Evolutionary conservation across 352 stramenopile species (phyloP), one percentile per base, ranked within the genome.

Genomic region (Pythium phragmiticola): DNA sequence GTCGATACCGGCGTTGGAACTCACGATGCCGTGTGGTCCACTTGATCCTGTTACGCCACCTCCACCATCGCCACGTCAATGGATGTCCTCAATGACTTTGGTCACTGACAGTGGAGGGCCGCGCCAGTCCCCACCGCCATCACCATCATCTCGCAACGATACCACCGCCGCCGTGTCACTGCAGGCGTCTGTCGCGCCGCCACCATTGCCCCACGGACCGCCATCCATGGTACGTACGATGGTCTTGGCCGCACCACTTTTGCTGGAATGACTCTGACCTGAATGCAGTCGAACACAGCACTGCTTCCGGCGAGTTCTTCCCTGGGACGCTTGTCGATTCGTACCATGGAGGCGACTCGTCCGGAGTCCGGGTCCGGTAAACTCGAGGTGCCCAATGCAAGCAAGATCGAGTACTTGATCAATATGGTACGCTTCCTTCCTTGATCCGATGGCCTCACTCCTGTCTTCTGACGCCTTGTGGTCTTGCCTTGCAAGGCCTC

Each of bases 361-460:
- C 43, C 65, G 9, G 53, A 3, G 4, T 5, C 36, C 13, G 50
- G 48, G 12, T 26, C 33, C 8, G 34, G 51, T 7, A 71, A 71
- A 21, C 13, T 56, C 23, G 49, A 39, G n/a, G 19, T 30, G 13
- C 33, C 21, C 11, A n/a, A 23, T 23, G 36, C 46, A 16, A 36
- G 33, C 26, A 68, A 41, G 14, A 42, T 39, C 26, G 67, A 79
- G 46, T 85, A 63, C 65, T 61, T 80, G 60, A 75, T 85, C 68
- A 79, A 72, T 30, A 80, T 82, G 76, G 75, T 84, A 59, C 60
- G 66, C 23, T 28, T 21, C 19, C 4, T n/a, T 56, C 13, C 41
- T 46, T 47, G 12, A 21, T n/a, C 41, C 30, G 36, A 28, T 36
- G 17, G 6, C 45, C 28, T 33, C n/a, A 26, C 19, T 26, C 26